Conservation (phyloP, 2,329 filamentous ascomycete species). For the Sporothrix humicola region DNA sequence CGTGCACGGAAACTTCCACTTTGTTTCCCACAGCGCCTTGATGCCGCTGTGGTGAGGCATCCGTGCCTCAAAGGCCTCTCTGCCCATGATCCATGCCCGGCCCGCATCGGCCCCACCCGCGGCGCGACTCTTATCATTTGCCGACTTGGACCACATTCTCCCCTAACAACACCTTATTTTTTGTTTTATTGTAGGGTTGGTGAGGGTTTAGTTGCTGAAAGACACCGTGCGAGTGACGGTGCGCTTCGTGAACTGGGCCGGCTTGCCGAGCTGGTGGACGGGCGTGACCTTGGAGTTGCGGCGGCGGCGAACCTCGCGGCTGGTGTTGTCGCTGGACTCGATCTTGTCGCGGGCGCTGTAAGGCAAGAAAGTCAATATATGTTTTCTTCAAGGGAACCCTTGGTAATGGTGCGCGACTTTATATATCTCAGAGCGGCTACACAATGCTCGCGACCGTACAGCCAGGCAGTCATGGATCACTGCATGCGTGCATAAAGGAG, state of each 20-base stretch:
- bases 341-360: conserved; percentile 38
- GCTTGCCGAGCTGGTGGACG: conserved; percentile 35
- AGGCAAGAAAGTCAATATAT: not conserved
- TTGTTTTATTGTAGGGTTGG: not conserved
- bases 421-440: not conserved
- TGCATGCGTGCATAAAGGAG: not conserved
- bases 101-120: not conserved
- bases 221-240: conserved; percentile 43
- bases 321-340: not conserved
- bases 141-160: not conserved
- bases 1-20: conserved; percentile 71
- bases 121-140: not conserved
- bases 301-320: conserved; percentile 39
- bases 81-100: conserved; percentile 52
- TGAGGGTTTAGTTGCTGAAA: conserved; percentile 30
- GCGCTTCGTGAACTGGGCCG: conserved; percentile 44
- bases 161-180: not conserved
- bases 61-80: conserved; percentile 49
- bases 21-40: conserved; percentile 72
- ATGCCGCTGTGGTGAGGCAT: conserved; percentile 66
- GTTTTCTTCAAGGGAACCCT: not conserved
- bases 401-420: not conserved
- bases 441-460: not conserved
- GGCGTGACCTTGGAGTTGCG: conserved; percentile 40
- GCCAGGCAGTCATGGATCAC: not conserved